Percentiles rank a stretch among this genome's conserved stretches.
Evolutionary conservation across 345 rosid genomes (phyloP).

Genomic region (Pistacia atlantica): DNA sequence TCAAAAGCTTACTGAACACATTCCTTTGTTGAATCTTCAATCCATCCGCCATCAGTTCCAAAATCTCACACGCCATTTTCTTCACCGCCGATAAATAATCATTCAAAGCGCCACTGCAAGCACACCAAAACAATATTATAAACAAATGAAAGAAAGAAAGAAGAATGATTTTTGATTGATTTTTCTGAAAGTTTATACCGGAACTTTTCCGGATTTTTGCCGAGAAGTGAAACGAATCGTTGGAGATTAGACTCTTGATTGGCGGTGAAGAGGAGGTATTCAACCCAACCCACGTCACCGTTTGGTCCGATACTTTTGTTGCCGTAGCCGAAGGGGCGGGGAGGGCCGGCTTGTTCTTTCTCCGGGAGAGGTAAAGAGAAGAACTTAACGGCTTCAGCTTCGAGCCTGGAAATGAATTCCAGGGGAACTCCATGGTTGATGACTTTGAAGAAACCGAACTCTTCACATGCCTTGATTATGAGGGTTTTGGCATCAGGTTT

Average conservation of each 20-base stretch:
- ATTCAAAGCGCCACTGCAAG: conserved; percentile 54
- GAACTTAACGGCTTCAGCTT: conserved; percentile 56
- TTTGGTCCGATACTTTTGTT: conserved; percentile 63
- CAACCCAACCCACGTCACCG: conserved; percentile 87
- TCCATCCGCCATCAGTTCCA: conserved; percentile 78
- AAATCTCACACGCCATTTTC: conserved; percentile 64
- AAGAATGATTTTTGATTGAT: neutral
- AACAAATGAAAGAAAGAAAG: neutral
- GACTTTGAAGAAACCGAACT: conserved; percentile 80
- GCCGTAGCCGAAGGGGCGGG: conserved; percentile 81
- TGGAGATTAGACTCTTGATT: conserved; percentile 31
- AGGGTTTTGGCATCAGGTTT: conserved; percentile 41
- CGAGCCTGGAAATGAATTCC: conserved; percentile 51
- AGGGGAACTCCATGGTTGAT: conserved; percentile 73
- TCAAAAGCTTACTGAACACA: conserved; percentile 68
- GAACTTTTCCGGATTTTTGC: conserved; percentile 41
- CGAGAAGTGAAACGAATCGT: conserved; percentile 27
- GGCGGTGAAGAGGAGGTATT: conserved; percentile 61
- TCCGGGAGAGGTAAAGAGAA: conserved; percentile 62
- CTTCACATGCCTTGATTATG: conserved; percentile 52
- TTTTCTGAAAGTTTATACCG: conserved; percentile 38
- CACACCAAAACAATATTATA: neutral
- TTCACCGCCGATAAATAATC: conserved; percentile 62
- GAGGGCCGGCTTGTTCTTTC: conserved; percentile 68
- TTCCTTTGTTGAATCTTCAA: conserved; percentile 54